Conservation (phyloP, 2,329 filamentous ascomycete species). For the Lasiodiplodia gonubiensis region DNA sequence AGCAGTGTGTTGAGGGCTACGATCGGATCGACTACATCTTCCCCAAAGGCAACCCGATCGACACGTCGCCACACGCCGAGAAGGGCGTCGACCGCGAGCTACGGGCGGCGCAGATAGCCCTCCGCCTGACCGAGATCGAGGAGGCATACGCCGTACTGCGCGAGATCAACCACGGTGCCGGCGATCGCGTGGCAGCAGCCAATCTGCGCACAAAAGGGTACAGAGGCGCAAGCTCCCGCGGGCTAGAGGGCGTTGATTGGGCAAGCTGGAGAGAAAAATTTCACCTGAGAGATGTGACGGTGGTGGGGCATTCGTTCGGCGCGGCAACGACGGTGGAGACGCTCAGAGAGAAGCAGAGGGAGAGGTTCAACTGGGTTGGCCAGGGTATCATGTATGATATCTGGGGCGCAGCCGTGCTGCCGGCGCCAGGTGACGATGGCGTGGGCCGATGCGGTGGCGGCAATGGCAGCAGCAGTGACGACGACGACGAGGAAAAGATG, state of each 20-base stretch:
- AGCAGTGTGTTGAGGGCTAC: conserved; percentile 48
- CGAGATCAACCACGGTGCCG: conserved; percentile 62
- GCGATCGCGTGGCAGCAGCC: conserved; percentile 55
- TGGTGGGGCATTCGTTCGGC: conserved; percentile 71
- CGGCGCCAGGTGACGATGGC: not conserved
- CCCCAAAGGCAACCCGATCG: conserved; percentile 57
- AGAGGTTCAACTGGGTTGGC: conserved; percentile 62
- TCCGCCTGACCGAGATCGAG: conserved; percentile 68
- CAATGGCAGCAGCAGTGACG: not conserved
- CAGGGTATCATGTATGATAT: conserved; percentile 71
- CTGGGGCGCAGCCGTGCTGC: conserved; percentile 53
- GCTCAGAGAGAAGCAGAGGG: conserved; percentile 54
- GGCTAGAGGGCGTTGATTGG: conserved; percentile 64
- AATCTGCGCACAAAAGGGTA: conserved; percentile 66
- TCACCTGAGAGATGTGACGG: conserved; percentile 62
- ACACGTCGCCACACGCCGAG: conserved; percentile 60
- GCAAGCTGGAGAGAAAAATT: conserved; percentile 62
- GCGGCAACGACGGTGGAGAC: conserved; percentile 68
- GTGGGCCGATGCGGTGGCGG: not conserved
- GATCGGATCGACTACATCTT: conserved; percentile 68
- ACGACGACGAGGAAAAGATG: conserved; percentile 33
- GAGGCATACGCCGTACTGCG: conserved; percentile 64
- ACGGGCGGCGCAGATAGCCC: conserved; percentile 65
- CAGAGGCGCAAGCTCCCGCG: conserved; percentile 63
- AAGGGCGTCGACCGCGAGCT: conserved; percentile 66